Evolutionary conservation across 1,139 yeast species (phyloP).

Genomic region (Hyphopichia burtonii): DNA sequence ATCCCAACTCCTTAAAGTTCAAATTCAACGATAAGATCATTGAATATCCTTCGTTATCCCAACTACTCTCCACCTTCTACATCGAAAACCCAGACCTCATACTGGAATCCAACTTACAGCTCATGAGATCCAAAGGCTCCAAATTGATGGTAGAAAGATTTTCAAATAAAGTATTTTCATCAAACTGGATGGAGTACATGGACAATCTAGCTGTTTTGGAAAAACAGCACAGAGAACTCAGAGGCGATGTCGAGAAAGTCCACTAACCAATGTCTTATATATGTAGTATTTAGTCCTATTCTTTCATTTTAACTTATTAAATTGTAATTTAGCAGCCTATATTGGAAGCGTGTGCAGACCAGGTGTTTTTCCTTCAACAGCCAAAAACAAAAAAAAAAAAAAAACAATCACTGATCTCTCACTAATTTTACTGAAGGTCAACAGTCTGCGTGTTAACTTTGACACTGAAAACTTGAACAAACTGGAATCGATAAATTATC

Average conservation of each 20-base stretch:
- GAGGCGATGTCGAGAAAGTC: constrained; percentile 40
- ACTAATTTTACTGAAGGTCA: not conserved
- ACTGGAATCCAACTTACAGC: constrained; percentile 31
- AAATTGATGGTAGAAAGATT: constrained; percentile 58
- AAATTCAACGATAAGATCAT: constrained; percentile 13
- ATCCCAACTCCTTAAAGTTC: constrained; percentile 15
- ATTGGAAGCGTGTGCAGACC: not conserved
- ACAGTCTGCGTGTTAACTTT: constrained; percentile 24
- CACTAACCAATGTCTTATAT: constrained; percentile 20
- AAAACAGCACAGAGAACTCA: constrained; percentile 29
- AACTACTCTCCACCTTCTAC: constrained; percentile 38
- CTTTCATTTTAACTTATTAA: too few species aligned
- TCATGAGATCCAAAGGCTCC: constrained; percentile 53
- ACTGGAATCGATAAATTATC: not conserved
- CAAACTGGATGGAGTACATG: constrained; percentile 55
- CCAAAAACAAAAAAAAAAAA: not conserved
- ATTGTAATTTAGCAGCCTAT: constrained; percentile 1
- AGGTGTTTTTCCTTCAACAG: not conserved
- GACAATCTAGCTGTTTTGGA: constrained; percentile 41
- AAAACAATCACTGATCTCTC: constrained; percentile 5
- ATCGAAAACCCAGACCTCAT: constrained; percentile 38
- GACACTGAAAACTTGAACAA: not conserved
- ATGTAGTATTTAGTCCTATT: too few species aligned
- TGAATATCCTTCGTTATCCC: constrained; percentile 41
- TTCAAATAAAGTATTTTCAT: constrained; percentile 63